Base-by-base conservation (phyloP, 495 filamentous ascomycete species). In the Penicillium dipodomyicola region DNA sequence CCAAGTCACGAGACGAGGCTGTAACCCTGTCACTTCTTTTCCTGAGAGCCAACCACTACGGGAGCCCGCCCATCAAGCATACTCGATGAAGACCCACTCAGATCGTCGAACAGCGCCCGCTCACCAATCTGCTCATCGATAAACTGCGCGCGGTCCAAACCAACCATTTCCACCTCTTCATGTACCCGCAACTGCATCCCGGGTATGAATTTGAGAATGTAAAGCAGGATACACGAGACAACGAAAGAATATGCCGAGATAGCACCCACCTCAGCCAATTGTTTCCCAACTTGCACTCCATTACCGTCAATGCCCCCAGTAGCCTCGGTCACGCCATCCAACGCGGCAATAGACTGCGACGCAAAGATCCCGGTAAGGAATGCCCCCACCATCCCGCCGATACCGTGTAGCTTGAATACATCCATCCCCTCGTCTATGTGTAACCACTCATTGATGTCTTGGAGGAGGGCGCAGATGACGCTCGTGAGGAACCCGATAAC, bases 291-390 rank as follows among this genome's bases (percentile, higher is more conserved):
- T 63, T 86, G 82, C 39, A 82, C 69, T 10, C 80, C 80, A 53
- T 82, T 80, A 54, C 82, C 81, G 53, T 85, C 80, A 54, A 85
- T 77, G 37, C 68, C 82, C 27, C 83, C 82, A 29, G 73, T 67
- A 12, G 75, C 72, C 20, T 75, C 55, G 1, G 77, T 79, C 10
- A 59, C 66, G 19, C 82, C 80, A 49, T 85, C 80, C 22, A 84
- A 69, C 8, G 67, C 63, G 3, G 72, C 73, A 35, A 77, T 65
- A n/a, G 68, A 73, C 19, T 65, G 50, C 25, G 65, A 70, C n/a
- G 84, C 83, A 56, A 86, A 86, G 48, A 86, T 78, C 0, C 84
- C 83, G 0, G 83, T 86, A 46, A 86, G 62, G 64, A 87, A 82
- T n/a, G 76, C 73, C 4, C 84, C 84, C 23, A 81, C 69, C 70